Base-by-base conservation (phyloP, 2,329 filamentous ascomycete species). In the Botrytis sinoallii region DNA sequence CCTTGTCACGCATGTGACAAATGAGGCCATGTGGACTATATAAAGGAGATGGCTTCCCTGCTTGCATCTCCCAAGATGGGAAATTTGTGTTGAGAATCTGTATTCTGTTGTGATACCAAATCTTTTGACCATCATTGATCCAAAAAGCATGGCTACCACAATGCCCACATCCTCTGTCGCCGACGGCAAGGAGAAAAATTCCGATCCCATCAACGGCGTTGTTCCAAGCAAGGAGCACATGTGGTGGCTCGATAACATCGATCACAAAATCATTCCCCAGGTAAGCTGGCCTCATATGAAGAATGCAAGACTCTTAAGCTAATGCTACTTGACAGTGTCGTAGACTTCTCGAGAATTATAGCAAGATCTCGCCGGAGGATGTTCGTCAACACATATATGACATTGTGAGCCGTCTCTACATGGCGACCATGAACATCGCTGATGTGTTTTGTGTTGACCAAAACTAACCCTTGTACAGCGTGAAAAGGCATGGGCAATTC, bases 401-500 rank as follows among this genome's bases (percentile, higher is more conserved):
- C 22, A 72, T 68, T 25, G 70, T 72, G 52, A 68, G 70, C 38
- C 20, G 70, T 59, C 29, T 10, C 22, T 22, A 38, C 29, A 35
- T 25, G 32, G 2, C 20, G 20, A 60, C 4, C 14, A 42, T 40
- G 7, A 64, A 29, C 0, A 32, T 3, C 10, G n/a, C 14, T 16
- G 25, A 8, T 29, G n/a, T 12, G 10, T 18, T 48, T 20, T 63
- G 10, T 64, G 10, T 32, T 1, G n/a, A 7, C 1, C 3, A 4
- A 40, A 46, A 38, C 32, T 64, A 38, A 57, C n/a, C 5, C 7
- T 52, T 48, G 29, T 20, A 40, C 25, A 75, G 76, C 74, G 75
- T 55, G 74, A 75, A 9, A 71, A 72, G 66, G 76, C 74, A 52
- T 76, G 75, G 75, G 44, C 73, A 14, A 64, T 77, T 18, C 71